Percentiles rank a stretch among this genome's conserved stretches.
phyloP scores from a whole-genome alignment of 2,329 filamentous ascomycete species.

The Escovopsis sp. region DNA sequence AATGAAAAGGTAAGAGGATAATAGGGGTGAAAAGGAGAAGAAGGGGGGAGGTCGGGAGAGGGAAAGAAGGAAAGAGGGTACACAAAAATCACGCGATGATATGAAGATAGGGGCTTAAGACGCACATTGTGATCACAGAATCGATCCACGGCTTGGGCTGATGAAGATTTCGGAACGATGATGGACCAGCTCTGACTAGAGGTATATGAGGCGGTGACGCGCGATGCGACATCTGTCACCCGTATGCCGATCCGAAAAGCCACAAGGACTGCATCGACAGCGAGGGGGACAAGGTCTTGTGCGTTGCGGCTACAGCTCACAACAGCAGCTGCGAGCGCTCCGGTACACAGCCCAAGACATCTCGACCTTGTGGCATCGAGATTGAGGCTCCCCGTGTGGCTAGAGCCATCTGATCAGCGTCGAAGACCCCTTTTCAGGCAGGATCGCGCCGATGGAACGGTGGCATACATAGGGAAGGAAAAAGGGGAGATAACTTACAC shows the following conservation, averaged over 20 bases:
- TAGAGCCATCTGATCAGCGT: neutral
- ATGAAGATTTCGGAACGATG: neutral
- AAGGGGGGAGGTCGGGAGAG: no score
- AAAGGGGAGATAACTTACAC: neutral
- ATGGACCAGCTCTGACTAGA: neutral
- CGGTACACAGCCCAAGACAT: conserved; percentile 3
- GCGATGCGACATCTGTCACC: conserved; percentile 1
- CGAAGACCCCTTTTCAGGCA: no score
- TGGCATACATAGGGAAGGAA: no score
- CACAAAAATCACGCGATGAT: no score
- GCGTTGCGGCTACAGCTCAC: conserved; percentile 3
- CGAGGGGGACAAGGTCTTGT: conserved; percentile 2
- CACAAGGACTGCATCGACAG: conserved; percentile 3
- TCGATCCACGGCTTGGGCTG: neutral
- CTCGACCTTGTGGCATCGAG: neutral
- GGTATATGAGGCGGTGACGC: neutral
- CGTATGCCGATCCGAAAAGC: conserved; percentile 4
- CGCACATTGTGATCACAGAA: neutral
- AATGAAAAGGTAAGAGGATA: no score
- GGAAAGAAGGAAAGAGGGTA: no score
- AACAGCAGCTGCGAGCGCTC: conserved; percentile 3
- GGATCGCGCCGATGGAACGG: no score
- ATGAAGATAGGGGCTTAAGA: neutral
- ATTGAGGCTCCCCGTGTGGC: neutral
- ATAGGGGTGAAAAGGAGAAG: no score